Conservation (phyloP, 495 filamentous ascomycete species). For the Aspergillus coremiiformis region DNA sequence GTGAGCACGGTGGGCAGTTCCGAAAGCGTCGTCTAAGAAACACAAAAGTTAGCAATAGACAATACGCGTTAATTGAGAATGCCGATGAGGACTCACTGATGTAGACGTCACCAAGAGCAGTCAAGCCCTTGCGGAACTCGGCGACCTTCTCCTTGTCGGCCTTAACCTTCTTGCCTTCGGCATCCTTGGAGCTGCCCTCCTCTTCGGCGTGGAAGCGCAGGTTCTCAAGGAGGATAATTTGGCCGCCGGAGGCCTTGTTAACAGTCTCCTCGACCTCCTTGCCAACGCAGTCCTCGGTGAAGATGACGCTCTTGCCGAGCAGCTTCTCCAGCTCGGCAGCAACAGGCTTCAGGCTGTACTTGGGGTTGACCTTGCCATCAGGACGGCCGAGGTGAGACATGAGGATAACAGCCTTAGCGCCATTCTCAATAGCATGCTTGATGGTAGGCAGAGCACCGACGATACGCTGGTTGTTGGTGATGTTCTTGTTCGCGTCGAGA, state of each 20-base stretch:
- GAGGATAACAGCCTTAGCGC: slow-evolving; percentile 89
- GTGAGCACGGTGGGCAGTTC: slow-evolving; percentile 95
- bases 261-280: slow-evolving; percentile 82
- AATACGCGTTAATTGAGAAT: background rate
- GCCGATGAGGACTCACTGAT: slow-evolving; percentile 60
- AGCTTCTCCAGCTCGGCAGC: slow-evolving; percentile 87
- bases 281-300: slow-evolving; percentile 88
- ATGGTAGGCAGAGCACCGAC: slow-evolving; percentile 96
- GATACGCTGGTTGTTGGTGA: slow-evolving; percentile 97
- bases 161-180: slow-evolving; percentile 93
- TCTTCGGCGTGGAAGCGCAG: slow-evolving; percentile 96
- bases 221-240: slow-evolving; percentile 91
- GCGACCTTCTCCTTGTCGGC: slow-evolving; percentile 88
- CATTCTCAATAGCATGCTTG: slow-evolving; percentile 92
- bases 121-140: slow-evolving; percentile 90
- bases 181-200: slow-evolving; percentile 89
- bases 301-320: slow-evolving; percentile 71
- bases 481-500: slow-evolving; percentile 80
- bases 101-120: slow-evolving; percentile 90
- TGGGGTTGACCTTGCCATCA: slow-evolving; percentile 78
- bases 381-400: slow-evolving; percentile 99
- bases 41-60: slow-evolving; percentile 12
- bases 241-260: slow-evolving; percentile 72
- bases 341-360: slow-evolving; percentile 92
- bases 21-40: slow-evolving; percentile 88